phyloP scores from a whole-genome alignment of 768 basidiomycete species.

The Kwoniella dendrophila region DNA sequence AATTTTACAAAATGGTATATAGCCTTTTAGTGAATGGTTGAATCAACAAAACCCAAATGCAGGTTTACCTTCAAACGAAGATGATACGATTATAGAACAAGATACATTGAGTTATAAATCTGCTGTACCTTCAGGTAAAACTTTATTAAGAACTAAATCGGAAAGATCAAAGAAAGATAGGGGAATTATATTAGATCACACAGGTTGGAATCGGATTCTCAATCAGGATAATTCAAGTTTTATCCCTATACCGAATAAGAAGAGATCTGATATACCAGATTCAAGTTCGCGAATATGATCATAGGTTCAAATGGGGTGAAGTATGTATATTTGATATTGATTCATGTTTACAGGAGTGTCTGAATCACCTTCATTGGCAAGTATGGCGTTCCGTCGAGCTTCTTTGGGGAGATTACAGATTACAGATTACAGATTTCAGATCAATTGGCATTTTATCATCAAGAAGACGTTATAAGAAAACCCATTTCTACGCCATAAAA shows the following conservation, averaged over 20 bases:
- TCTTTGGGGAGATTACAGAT: too few species aligned
- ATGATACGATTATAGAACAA: neutral
- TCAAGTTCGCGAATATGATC: too few species aligned
- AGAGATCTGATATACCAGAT: too few species aligned
- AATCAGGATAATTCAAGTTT: neutral
- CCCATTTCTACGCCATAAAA: too few species aligned
- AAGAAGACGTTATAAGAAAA: too few species aligned
- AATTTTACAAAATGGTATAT: neutral
- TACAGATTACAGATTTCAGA: too few species aligned
- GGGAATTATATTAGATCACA: conserved; percentile 12
- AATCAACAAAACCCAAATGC: neutral
- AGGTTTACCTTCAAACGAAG: neutral
- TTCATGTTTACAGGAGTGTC: too few species aligned
- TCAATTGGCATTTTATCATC: too few species aligned
- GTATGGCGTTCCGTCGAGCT: too few species aligned
- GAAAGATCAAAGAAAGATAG: conserved; percentile 15
- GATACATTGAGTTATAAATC: conserved; percentile 10
- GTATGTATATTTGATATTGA: too few species aligned
- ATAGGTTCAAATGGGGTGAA: too few species aligned
- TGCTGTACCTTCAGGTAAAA: conserved; percentile 16
- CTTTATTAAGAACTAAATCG: conserved; percentile 9
- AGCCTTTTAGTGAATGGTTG: conserved; percentile 16
- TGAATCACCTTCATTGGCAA: too few species aligned
- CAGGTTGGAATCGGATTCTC: conserved; percentile 4
- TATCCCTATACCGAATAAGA: neutral